Base-by-base conservation (phyloP, 768 basidiomycete genomes). In the Pleurotus salmoneostramineus region DNA sequence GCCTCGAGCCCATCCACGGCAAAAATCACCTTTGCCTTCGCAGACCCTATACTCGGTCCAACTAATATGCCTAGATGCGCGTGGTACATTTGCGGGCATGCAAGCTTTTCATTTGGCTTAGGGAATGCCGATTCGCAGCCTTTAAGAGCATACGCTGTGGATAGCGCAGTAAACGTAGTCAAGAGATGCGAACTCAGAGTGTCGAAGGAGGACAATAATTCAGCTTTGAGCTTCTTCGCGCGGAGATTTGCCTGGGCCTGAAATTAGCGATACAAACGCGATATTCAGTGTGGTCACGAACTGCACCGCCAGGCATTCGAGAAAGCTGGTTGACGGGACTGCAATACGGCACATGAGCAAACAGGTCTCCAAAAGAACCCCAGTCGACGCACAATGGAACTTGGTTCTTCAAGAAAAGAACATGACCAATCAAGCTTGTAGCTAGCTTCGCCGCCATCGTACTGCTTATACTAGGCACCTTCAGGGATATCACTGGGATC, bases 391-490 rank as follows among this genome's bases (percentile, higher is more conserved):
- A 91, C 89, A 91, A 84, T 1, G 89, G 90, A 0, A 91, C 76
- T 63, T 92, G 90, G 61, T 81, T 87, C 67, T 92, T 93, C 56
- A 92, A 72, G 65, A 89, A 93, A 14, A 92, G 68, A 2, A 91
- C 78, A 65, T 91, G 89, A 0, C 83, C 83, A 0, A 93, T 71
- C 31, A 91, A 68, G 58, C 80, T 82, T 10, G 77, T 74, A 2
- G 88, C 83, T 1, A 93, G 78, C 17, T 78, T 77, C 1, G 86
- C 83, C 7, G 90, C 90, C 67, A 87, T 75, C 4, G 71, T 72
- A 56, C 83, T 82, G 17, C 79, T 78, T 15, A 92, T 77, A 1
- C 63, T 58, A 7, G 84, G 80, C 3, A 75, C 65, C 46, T 87
- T 80, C 35, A 91, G 72, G 54, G 61, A 64, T 5, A 77, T 74